phyloP scores from a whole-genome alignment of 768 basidiomycete species.

The Tubosaeta sp. region DNA sequence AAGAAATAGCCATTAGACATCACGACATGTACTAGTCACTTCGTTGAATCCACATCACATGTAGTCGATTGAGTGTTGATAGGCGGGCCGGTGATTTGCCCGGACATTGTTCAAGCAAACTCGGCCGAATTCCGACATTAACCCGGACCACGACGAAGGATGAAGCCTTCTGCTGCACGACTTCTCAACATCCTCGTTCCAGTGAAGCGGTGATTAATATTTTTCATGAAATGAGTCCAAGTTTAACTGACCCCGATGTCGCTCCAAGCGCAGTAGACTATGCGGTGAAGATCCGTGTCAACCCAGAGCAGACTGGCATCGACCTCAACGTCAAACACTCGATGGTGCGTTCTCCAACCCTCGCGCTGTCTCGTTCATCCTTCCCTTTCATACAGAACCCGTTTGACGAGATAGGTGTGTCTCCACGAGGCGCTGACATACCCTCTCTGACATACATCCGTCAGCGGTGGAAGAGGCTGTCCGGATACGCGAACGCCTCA shows the following conservation, averaged over 20 bases:
- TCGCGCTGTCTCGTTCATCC: neutral
- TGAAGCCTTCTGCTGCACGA: slow-evolving; percentile 70
- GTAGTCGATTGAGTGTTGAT: too few relatives aligned
- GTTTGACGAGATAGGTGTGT: slow-evolving; percentile 94
- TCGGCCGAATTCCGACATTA: slow-evolving; percentile 15
- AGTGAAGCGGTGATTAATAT: slow-evolving; percentile 65
- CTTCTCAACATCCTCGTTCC: slow-evolving; percentile 91
- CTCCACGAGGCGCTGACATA: neutral
- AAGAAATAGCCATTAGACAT: too few relatives aligned
- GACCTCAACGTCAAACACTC: slow-evolving; percentile 98
- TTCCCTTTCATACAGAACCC: slow-evolving; percentile 66
- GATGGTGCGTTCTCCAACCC: slow-evolving; percentile 59
- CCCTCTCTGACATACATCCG: neutral
- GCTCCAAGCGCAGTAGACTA: slow-evolving; percentile 81
- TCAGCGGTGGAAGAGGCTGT: slow-evolving; percentile 96
- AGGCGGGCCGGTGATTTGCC: neutral
- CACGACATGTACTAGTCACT: too few relatives aligned
- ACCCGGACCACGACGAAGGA: slow-evolving; percentile 31
- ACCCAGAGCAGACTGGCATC: slow-evolving; percentile 89
- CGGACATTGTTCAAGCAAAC: neutral
- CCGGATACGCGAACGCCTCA: slow-evolving; percentile 82
- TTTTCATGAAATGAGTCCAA: neutral
- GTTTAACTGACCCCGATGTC: slow-evolving; percentile 1
- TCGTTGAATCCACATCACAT: too few relatives aligned
- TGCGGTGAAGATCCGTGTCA: slow-evolving; percentile 97